Percentiles rank a stretch among this genome's conserved stretches.
Conservation (phyloP, 371 early-diverging fungal species). For the Rhizopus stolonifer region DNA sequence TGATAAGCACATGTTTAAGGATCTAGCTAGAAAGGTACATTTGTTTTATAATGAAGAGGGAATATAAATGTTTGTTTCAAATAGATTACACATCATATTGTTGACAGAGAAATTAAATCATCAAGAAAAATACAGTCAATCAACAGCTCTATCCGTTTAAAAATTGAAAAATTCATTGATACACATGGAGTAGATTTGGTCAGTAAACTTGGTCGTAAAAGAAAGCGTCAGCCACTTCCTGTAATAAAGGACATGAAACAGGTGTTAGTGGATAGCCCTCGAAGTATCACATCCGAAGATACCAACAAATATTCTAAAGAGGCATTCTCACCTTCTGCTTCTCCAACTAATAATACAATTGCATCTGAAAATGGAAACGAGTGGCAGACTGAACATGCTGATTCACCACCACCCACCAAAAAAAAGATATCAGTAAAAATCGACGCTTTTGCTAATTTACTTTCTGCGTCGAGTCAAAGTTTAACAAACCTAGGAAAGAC, state of each 20-base stretch:
- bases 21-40: slow-evolving; percentile 47
- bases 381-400: not conserved
- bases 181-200: slow-evolving; percentile 34
- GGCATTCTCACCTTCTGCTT: not conserved
- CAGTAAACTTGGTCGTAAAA: slow-evolving; percentile 15
- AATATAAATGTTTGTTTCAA: not conserved
- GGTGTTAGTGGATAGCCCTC: slow-evolving; percentile 4
- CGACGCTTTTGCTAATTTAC: not conserved
- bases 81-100: slow-evolving; percentile 52
- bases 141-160: slow-evolving; percentile 26
- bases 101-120: slow-evolving; percentile 41
- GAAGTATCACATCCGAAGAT: slow-evolving; percentile 17
- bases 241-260: not conserved
- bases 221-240: slow-evolving; percentile 3
- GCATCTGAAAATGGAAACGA: not conserved
- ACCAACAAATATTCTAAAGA: slow-evolving; percentile 1
- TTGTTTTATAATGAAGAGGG: too few relatives aligned
- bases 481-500: not conserved
- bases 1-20: slow-evolving; percentile 51
- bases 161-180: slow-evolving; percentile 52
- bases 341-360: not conserved
- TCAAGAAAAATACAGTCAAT: slow-evolving; percentile 36
- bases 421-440: not conserved
- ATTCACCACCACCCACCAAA: not conserved
- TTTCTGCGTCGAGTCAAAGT: not conserved